phyloP scores from a whole-genome alignment of 1,284 basidiomycete species.

The Microbotryum lychnidis-dioicae region DNA sequence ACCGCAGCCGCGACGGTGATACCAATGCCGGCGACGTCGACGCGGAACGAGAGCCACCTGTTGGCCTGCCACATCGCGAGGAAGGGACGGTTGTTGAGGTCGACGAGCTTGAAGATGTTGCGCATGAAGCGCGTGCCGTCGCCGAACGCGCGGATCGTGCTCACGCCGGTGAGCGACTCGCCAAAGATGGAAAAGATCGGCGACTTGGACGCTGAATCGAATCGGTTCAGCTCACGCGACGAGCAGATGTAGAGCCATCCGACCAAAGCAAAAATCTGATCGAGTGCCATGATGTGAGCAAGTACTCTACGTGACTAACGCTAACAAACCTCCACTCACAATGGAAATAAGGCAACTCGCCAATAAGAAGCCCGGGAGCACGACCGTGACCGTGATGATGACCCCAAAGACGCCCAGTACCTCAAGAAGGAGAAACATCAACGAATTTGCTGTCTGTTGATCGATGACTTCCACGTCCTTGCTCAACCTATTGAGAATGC shows the following conservation, averaged over 20 bases:
- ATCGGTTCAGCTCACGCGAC: constrained; percentile 44
- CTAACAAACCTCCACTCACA: neutral
- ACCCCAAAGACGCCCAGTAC: constrained; percentile 18
- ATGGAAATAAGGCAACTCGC: constrained; percentile 41
- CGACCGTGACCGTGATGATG: constrained; percentile 32
- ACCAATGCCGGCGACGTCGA: constrained; percentile 44
- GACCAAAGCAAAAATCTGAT: too few relatives aligned
- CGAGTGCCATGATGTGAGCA: too few relatives aligned
- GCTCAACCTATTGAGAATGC: constrained; percentile 47
- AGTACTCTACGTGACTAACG: too few relatives aligned
- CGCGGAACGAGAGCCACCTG: constrained; percentile 44
- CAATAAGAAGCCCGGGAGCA: constrained; percentile 40
- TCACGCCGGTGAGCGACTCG: constrained; percentile 43
- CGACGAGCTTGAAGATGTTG: constrained; percentile 43
- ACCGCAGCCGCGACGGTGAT: constrained; percentile 44
- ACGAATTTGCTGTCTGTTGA: constrained; percentile 38
- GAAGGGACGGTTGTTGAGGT: constrained; percentile 43
- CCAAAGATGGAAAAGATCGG: constrained; percentile 41
- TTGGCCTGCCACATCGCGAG: constrained; percentile 43
- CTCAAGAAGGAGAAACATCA: constrained; percentile 15
- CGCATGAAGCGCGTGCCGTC: constrained; percentile 45
- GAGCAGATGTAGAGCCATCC: constrained; percentile 44
- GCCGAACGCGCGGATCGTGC: constrained; percentile 48
- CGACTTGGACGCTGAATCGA: constrained; percentile 36
- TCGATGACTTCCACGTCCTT: constrained; percentile 45